Conservation (phyloP, 495 filamentous ascomycete genomes). For the Neurospora sp. region DNA sequence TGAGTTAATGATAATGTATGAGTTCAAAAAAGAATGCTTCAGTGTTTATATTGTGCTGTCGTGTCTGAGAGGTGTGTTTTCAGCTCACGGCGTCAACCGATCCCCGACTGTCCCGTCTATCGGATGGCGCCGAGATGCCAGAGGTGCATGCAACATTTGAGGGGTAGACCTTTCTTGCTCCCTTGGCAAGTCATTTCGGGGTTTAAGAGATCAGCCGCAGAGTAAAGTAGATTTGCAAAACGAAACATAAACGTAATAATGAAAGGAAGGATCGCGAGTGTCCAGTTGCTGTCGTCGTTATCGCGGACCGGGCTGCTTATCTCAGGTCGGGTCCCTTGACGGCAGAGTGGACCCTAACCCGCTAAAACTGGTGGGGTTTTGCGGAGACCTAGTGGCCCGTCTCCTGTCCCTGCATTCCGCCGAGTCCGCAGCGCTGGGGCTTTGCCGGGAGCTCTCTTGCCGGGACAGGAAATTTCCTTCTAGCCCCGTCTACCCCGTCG, state of each 20-base stretch:
- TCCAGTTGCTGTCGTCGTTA: neutral
- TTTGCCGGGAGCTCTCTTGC: neutral
- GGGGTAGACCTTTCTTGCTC: neutral
- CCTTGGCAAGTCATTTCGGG: neutral
- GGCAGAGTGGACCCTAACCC: neutral
- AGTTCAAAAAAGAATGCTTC: neutral
- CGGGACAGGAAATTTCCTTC: neutral
- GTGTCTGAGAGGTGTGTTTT: neutral
- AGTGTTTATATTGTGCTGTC: neutral
- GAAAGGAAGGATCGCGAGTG: neutral
- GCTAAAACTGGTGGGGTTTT: neutral
- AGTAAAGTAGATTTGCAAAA: neutral
- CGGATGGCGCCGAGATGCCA: neutral
- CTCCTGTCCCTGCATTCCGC: neutral
- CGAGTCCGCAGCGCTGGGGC: neutral
- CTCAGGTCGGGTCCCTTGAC: neutral
- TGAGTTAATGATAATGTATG: neutral
- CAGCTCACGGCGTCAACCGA: neutral
- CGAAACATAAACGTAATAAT: neutral
- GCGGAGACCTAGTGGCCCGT: neutral
- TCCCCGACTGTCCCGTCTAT: neutral
- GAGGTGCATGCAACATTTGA: neutral
- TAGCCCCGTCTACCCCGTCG: neutral
- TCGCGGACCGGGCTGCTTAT: neutral
- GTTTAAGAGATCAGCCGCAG: no score